Base-by-base conservation (phyloP, 805 yeast species). In the Cyberlindnera euphorbiiphila region DNA sequence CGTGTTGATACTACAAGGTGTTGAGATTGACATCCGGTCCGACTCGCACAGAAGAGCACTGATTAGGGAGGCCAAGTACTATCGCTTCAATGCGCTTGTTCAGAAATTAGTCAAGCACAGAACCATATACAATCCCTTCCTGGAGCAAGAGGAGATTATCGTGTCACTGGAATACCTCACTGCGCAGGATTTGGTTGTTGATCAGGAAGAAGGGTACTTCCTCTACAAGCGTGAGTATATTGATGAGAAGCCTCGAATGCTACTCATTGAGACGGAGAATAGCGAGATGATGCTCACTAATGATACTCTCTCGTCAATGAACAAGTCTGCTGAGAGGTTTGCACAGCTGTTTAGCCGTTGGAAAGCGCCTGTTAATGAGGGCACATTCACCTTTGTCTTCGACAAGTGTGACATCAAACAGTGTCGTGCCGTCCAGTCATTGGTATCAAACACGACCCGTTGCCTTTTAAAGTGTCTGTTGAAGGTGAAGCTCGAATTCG, bases 1-100 rank as follows among this genome's bases (percentile, higher is more conserved):
- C 19, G 37, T 88, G 31, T 65, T 66, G 18, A 53, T 76, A 3
- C 57, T 86, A 18, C 68, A 71, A 42, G 89, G 89, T 0, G 72
- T 75, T 25, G 54, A 62, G 4, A 48, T 74, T 14, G 61, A 65
- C 2, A 66, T 84, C 14, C 51, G 54, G 30, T 65, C 70, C 38
- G 82, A 78, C 27, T 57, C 59, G 1, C 84, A 80, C 53, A 67
- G 96, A 28, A 56, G 61, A 9, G 57, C 73, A 12, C 63, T 88
- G 41, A 57, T 81, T 8, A 67, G 67, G 36, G 97, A 88, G 54
- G 84, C 94, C 46, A 68, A 73, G 30, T 88, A 83, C 60, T 88
- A 85, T 57, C 67, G 91, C 32, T 81, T 88, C 49, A 62, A 75
- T 32, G 87, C 78, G 25, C 64, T 88, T 25, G 94, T 84, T 55